Conservation (phyloP, 164 flowering plant genomes). For the Vitis cinerea region DNA sequence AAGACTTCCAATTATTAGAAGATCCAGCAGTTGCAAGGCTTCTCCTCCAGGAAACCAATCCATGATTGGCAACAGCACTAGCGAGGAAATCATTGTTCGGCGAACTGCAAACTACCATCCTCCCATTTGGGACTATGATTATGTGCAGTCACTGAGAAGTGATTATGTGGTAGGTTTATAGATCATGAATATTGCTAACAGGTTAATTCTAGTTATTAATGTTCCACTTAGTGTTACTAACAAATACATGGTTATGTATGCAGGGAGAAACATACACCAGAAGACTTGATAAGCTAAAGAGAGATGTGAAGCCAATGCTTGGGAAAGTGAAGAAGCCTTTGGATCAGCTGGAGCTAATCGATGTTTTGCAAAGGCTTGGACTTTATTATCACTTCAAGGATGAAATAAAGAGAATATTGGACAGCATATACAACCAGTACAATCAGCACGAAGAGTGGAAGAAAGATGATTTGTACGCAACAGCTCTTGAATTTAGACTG, state of each 20-base stretch:
- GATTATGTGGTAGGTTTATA: background rate
- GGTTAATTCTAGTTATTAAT: background rate
- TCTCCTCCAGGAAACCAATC: too few species aligned
- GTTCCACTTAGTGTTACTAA: background rate
- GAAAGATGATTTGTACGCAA: conserved; percentile 12
- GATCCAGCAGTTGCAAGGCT: too few species aligned
- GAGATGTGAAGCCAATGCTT: conserved; percentile 13
- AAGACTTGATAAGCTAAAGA: conserved; percentile 9
- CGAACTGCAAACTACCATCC: conserved; percentile 16
- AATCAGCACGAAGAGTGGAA: background rate
- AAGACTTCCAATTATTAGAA: too few species aligned
- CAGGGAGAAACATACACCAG: conserved; percentile 7
- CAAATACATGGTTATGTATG: background rate
- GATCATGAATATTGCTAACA: too few species aligned
- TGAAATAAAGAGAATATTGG: conserved; percentile 13
- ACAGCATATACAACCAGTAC: background rate
- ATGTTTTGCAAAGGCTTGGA: conserved; percentile 28
- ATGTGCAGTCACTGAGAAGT: too few species aligned
- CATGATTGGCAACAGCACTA: too few species aligned
- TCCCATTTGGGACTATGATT: conserved; percentile 3
- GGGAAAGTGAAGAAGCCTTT: conserved; percentile 5
- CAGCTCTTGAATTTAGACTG: conserved; percentile 22
- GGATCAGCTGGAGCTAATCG: conserved; percentile 22
- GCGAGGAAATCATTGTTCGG: background rate
- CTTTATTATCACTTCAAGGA: conserved; percentile 18